Percentiles rank a stretch among this genome's conserved stretches.
phyloP scores from a whole-genome alignment of 2,329 filamentous ascomycete genomes.

The Aspergillus costaricaensis region DNA sequence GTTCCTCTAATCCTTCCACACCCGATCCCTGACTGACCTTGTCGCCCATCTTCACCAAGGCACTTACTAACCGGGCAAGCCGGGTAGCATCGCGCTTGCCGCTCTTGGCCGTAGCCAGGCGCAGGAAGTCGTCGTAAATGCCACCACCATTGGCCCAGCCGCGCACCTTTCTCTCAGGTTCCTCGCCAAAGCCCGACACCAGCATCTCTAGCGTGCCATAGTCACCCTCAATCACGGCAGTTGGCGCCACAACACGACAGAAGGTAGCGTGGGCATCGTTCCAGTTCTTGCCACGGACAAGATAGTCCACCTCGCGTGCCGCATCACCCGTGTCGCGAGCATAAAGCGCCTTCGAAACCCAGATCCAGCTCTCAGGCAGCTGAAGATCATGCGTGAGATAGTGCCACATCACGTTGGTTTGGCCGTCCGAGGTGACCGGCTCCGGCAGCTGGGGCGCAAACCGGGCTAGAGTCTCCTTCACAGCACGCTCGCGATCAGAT shows the following conservation, averaged over 20 bases:
- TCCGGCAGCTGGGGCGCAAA: slow-evolving; percentile 68
- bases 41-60: slow-evolving; percentile 46
- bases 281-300: slow-evolving; percentile 75
- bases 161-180: slow-evolving; percentile 61
- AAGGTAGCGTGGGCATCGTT: slow-evolving; percentile 84
- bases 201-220: slow-evolving; percentile 69
- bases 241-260: slow-evolving; percentile 75
- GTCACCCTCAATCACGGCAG: slow-evolving; percentile 78
- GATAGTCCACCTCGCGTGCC: slow-evolving; percentile 71
- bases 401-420: slow-evolving; percentile 52
- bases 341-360: slow-evolving; percentile 80
- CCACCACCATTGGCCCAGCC: slow-evolving; percentile 80
- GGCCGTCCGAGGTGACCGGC: slow-evolving; percentile 52
- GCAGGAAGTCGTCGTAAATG: slow-evolving; percentile 70
- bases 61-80: slow-evolving; percentile 50
- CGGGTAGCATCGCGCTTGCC: slow-evolving; percentile 45
- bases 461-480: slow-evolving; percentile 72
- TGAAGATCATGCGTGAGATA: slow-evolving; percentile 65
- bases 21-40: slow-evolving; percentile 53
- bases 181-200: slow-evolving; percentile 68
- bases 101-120: slow-evolving; percentile 46
- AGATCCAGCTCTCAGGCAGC: slow-evolving; percentile 78
- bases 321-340: slow-evolving; percentile 73
- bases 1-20: slow-evolving; percentile 56
- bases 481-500: slow-evolving; percentile 63